phyloP scores from a whole-genome alignment of 306 rosid species.

The Cucumis hystrix region DNA sequence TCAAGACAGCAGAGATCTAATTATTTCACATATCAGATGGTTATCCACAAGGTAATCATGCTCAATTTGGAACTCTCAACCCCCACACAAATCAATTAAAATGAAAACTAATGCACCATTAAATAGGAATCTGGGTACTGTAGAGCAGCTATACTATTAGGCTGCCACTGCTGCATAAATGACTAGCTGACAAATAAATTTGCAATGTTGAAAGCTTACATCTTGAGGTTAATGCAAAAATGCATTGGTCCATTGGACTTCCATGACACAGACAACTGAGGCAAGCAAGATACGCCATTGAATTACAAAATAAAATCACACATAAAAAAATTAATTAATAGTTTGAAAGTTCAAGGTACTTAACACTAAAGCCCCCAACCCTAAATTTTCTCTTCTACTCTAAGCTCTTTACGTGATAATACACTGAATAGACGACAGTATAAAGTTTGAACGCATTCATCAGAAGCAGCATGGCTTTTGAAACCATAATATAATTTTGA shows the following conservation, averaged over 20 bases:
- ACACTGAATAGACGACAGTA: no score
- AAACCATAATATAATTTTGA: background rate
- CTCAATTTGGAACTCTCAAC: background rate
- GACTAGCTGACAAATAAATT: background rate
- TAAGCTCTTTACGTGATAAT: background rate
- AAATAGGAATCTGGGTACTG: background rate
- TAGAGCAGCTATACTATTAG: background rate
- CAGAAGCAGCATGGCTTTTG: background rate
- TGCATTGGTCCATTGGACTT: background rate
- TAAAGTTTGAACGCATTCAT: background rate
- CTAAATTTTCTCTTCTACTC: background rate
- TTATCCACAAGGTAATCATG: background rate
- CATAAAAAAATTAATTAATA: background rate
- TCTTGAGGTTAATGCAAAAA: background rate
- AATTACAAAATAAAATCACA: background rate
- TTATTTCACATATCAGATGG: background rate
- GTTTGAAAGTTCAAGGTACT: background rate
- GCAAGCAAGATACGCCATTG: background rate
- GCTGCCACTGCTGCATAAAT: background rate
- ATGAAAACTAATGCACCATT: background rate
- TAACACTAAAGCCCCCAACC: background rate
- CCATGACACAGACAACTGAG: background rate
- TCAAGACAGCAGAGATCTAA: background rate
- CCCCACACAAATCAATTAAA: background rate
- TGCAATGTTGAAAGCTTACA: background rate